Evolutionary conservation across 2,329 filamentous ascomycete species (phyloP).

Genomic region (Didymella sp.): DNA sequence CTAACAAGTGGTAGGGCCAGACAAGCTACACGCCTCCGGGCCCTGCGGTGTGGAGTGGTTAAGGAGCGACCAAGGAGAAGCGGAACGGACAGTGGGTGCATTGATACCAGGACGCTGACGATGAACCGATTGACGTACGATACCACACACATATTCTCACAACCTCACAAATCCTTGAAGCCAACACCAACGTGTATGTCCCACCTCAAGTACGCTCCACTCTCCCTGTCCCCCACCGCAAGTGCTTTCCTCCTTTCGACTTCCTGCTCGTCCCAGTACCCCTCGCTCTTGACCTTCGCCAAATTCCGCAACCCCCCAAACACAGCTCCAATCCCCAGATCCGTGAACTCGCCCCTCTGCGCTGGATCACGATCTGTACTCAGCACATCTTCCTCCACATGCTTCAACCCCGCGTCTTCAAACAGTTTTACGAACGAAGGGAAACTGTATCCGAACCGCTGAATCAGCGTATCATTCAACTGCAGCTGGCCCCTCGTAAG

Average conservation of each 20-base stretch:
- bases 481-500: conserved; percentile 32
- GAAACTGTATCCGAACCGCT: conserved; percentile 37
- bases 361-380: conserved; percentile 37
- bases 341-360: conserved; percentile 37
- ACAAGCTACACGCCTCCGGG: conserved; percentile 40
- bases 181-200: conserved; percentile 41
- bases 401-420: conserved; percentile 25
- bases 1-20: conserved; percentile 6
- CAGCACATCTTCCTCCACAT: conserved; percentile 35
- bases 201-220: conserved; percentile 41
- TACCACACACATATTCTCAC: neutral
- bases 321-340: conserved; percentile 38
- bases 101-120: neutral
- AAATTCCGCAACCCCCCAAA: conserved; percentile 37
- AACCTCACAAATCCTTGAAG: conserved; percentile 20
- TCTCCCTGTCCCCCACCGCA: conserved; percentile 32
- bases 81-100: neutral
- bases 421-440: conserved; percentile 29
- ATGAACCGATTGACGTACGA: neutral
- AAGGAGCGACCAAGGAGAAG: neutral
- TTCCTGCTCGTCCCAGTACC: conserved; percentile 33
- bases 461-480: conserved; percentile 29
- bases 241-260: conserved; percentile 26
- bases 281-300: conserved; percentile 28
- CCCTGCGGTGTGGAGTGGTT: conserved; percentile 40